Evolutionary conservation across 345 rosid genomes (phyloP).

Genomic region (Gynandropsis gynandra): DNA sequence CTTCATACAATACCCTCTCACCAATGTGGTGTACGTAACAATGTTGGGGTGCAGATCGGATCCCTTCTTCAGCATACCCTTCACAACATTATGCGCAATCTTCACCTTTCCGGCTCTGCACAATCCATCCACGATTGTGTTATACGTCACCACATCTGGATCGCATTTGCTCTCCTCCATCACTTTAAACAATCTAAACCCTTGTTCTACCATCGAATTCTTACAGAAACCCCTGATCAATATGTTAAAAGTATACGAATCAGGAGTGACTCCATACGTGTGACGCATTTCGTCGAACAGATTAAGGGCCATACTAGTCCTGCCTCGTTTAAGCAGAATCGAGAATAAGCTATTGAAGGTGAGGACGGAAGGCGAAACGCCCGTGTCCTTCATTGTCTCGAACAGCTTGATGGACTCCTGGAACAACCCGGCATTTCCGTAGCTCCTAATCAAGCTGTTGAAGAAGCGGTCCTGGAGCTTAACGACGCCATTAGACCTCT

Average conservation of each 20-base stretch:
- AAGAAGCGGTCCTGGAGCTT: slow-evolving; percentile 60
- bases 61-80: slow-evolving; percentile 53
- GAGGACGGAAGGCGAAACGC: slow-evolving; percentile 59
- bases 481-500: slow-evolving; percentile 45
- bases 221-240: slow-evolving; percentile 68
- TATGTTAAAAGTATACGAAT: slow-evolving; percentile 58
- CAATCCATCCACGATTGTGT: slow-evolving; percentile 75
- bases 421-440: slow-evolving; percentile 57
- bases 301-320: slow-evolving; percentile 54
- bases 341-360: slow-evolving; percentile 62
- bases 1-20: slow-evolving; percentile 76
- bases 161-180: slow-evolving; percentile 48
- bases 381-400: slow-evolving; percentile 52
- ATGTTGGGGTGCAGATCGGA: slow-evolving; percentile 46
- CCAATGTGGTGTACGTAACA: slow-evolving; percentile 69
- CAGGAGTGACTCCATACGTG: slow-evolving; percentile 69
- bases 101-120: slow-evolving; percentile 71
- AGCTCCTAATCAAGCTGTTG: slow-evolving; percentile 68
- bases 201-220: slow-evolving; percentile 64
- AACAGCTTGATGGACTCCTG: slow-evolving; percentile 62
- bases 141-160: slow-evolving; percentile 68
- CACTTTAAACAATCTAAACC: slow-evolving; percentile 51
- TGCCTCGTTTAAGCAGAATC: slow-evolving; percentile 60
- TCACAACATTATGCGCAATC: slow-evolving; percentile 61
- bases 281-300: slow-evolving; percentile 73